phyloP scores from a whole-genome alignment of 257 asterid genomes.

The Coffea canephora region DNA sequence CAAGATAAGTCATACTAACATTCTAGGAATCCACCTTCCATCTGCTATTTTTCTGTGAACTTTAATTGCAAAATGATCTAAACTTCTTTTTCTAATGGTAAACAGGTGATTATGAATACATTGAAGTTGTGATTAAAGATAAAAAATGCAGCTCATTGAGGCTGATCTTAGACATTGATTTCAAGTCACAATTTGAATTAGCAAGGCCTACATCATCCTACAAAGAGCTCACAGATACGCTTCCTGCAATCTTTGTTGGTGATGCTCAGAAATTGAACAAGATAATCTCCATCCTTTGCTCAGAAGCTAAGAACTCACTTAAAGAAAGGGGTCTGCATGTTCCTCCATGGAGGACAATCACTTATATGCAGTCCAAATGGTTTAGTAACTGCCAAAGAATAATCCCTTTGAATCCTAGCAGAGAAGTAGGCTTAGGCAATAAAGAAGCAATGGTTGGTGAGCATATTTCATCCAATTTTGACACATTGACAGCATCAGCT shows the following conservation, averaged over 20 bases:
- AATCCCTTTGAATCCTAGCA: background rate
- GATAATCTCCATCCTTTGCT: conserved; percentile 25
- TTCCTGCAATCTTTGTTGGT: conserved; percentile 26
- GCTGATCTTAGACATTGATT: conserved; percentile 28
- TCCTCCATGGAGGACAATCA: conserved; percentile 28
- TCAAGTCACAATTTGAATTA: conserved; percentile 36
- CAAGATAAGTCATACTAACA: too few relatives aligned
- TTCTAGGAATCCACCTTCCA: background rate
- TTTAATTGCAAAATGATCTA: background rate
- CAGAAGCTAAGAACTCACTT: conserved; percentile 23
- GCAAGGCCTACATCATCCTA: conserved; percentile 31
- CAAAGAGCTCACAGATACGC: conserved; percentile 19
- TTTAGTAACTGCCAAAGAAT: conserved; percentile 3
- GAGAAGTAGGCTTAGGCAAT: background rate
- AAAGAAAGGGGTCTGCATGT: conserved; percentile 25
- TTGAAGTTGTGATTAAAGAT: conserved; percentile 11
- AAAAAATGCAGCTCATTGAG: background rate
- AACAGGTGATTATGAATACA: conserved; percentile 29
- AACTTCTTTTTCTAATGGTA: too few relatives aligned
- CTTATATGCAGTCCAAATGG: conserved; percentile 33
- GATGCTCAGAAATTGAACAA: conserved; percentile 13
- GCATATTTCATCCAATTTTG: background rate
- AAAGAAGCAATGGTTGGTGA: background rate
- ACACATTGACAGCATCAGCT: background rate
- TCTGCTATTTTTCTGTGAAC: background rate